These are phyloP conservation scores for Diutina sp. DNA, from an alignment of 1,139 yeast genomes.

Conservation along the genomic window DNA sequence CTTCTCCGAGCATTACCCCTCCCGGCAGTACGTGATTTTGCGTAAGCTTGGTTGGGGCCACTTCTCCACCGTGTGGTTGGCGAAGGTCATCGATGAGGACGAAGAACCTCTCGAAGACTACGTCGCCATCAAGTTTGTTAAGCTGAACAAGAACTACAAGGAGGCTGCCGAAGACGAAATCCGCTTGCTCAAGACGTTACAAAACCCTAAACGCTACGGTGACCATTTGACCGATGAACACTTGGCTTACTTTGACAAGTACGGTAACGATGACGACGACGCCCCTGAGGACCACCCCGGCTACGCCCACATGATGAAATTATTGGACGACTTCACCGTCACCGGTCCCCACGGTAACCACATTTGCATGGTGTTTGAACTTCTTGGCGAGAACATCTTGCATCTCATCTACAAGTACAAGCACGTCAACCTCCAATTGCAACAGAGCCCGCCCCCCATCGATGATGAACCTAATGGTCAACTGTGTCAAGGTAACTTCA, in stretches of 20 bases:
- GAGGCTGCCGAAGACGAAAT: conserved; percentile 87
- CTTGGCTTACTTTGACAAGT: conserved; percentile 3
- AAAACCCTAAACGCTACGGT: conserved; percentile 3
- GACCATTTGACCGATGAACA: conserved; percentile 3
- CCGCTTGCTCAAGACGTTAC: conserved; percentile 31
- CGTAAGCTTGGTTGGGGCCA: conserved; percentile 91
- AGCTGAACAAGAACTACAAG: conserved; percentile 63
- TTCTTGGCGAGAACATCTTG: conserved; percentile 68
- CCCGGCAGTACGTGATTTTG: conserved; percentile 38
- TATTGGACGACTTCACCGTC: conserved; percentile 56
- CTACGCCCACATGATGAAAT: conserved; percentile 47
- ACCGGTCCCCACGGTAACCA: conserved; percentile 67
- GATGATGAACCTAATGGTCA: background rate
- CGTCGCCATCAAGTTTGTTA: conserved; percentile 77
- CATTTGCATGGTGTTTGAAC: conserved; percentile 82
- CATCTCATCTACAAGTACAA: conserved; percentile 57
- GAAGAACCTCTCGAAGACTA: conserved; percentile 24
- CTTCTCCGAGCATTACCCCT: conserved; percentile 19
- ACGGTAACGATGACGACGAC: conserved; percentile 16
- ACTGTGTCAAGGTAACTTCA: background rate
- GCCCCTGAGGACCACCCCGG: conserved; percentile 42
- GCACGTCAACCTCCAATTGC: conserved; percentile 2
- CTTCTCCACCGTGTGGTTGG: conserved; percentile 83
- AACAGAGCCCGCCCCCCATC: background rate
- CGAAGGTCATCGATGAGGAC: conserved; percentile 23